Evolutionary conservation across 2,329 filamentous ascomycete genomes (phyloP), one percentile per base, ranked within the genome.

Genomic region (Colletotrichum magnum): DNA sequence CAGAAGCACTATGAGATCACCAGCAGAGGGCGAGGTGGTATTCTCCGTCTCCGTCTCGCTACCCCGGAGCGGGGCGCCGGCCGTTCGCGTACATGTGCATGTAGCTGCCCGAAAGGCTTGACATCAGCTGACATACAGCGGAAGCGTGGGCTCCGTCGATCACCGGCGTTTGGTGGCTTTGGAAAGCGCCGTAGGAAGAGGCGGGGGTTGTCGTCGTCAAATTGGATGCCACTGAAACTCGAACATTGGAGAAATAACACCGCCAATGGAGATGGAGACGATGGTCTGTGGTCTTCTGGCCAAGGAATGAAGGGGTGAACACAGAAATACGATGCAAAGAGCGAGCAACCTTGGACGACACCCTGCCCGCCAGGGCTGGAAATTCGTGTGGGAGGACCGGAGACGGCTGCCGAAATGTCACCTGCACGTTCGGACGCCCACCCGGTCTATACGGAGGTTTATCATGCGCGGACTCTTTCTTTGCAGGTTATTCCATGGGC

Each of bases 101-200:
- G 32, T 10, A 36, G 32, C 18, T 5, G 9, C n/a, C 57, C 15
- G 3, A 39, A 52, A 18, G 9, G 9, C 45, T 26, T 32, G n/a
- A 12, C 15, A 24, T 51, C 48, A 26, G 58, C 48, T 28, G 1
- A 24, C 18, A 2, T 5, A 7, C 1, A 32, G 36, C 58, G 58
- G 58, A 61, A 9, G 32, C 28, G 32, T 18, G 32, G 21, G 16
- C 9, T 52, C 58, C 58, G 58, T 12, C 32, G 18, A 18, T 13
- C 48, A 26, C 12, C 32, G 6, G 32, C 24, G 61, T 58, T 64
- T 52, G 61, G 61, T 64, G 61, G 53, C 61, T 41, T 58, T 51
- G 15, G 21, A 12, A 43, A 43, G 24, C 13, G 21, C 61, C 61
- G 61, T 10, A 13, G 9, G 45, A 16, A 50, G 10, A 50, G 5